Evolutionary conservation across 2,329 filamentous ascomycete genomes (phyloP).

Genomic region (Rhynchosporium agropyri): DNA sequence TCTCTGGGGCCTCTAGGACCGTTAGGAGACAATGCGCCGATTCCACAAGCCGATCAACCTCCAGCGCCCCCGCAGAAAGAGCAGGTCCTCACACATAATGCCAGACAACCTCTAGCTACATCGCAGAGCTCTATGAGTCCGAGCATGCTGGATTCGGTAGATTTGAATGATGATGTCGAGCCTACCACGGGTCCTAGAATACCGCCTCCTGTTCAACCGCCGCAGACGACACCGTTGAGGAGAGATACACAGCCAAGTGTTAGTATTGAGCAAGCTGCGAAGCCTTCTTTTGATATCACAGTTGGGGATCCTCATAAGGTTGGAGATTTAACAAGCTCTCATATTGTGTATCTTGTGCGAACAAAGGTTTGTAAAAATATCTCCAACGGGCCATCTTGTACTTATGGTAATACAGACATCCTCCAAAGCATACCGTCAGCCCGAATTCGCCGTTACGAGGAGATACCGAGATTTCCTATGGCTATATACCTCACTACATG

Average conservation of each 20-base stretch:
- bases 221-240: constrained; percentile 54
- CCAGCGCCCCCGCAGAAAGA: constrained; percentile 73
- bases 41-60: constrained; percentile 54
- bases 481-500: constrained; percentile 93
- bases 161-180: constrained; percentile 68
- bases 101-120: constrained; percentile 47
- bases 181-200: constrained; percentile 57
- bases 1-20: constrained; percentile 78
- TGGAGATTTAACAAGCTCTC: constrained; percentile 92
- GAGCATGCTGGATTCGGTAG: constrained; percentile 64
- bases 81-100: constrained; percentile 61
- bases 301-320: constrained; percentile 98
- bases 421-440: constrained; percentile 91
- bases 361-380: constrained; percentile 69
- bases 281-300: constrained; percentile 85
- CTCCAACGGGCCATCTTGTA: not conserved
- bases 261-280: constrained; percentile 89
- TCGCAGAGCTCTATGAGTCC: constrained; percentile 52
- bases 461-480: constrained; percentile 96
- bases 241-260: constrained; percentile 72
- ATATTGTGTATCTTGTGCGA: constrained; percentile 95
- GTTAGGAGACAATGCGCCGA: constrained; percentile 52
- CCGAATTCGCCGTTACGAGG: constrained; percentile 90
- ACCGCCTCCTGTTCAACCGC: constrained; percentile 66
- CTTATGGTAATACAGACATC: constrained; percentile 65